These are phyloP conservation scores for Talaromyces funiculosus DNA, from an alignment of 2,329 filamentous ascomycete species.

Conservation along the genomic window DNA sequence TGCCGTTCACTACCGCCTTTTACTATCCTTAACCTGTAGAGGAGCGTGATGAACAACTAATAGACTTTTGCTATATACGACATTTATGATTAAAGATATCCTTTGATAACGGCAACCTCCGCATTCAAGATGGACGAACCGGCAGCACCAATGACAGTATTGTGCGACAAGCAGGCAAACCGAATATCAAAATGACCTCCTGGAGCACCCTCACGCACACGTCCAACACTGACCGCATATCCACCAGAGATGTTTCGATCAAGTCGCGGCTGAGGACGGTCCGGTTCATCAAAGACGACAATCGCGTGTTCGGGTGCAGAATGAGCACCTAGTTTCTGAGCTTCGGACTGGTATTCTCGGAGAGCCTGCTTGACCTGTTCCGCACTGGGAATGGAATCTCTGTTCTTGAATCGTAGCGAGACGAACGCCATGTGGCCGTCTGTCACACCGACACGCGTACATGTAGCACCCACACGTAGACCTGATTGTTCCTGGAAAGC, in stretches of 20 bases:
- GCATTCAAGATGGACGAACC: conserved; percentile 93
- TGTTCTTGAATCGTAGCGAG: conserved; percentile 71
- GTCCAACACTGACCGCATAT: conserved; percentile 38
- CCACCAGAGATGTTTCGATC: conserved; percentile 70
- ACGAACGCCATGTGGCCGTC: conserved; percentile 97
- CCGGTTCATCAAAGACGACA: conserved; percentile 79
- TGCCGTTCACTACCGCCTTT: conserved; percentile 3
- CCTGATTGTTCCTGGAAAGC: conserved; percentile 69
- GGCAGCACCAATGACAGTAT: conserved; percentile 90
- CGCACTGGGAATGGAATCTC: conserved; percentile 62
- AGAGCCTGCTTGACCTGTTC: conserved; percentile 74
- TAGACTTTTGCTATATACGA: not conserved
- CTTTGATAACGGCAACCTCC: conserved; percentile 85
- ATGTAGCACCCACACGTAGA: conserved; percentile 76
- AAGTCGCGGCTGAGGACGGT: conserved; percentile 84
- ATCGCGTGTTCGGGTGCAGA: conserved; percentile 80
- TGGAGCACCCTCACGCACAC: conserved; percentile 61
- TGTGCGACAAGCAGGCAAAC: conserved; percentile 89
- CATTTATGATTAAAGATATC: conserved; percentile 46
- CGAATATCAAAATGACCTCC: conserved; percentile 89
- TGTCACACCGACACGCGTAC: conserved; percentile 89
- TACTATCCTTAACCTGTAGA: not conserved
- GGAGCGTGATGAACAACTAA: too few species aligned
- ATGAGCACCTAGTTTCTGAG: conserved; percentile 74
- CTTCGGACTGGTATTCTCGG: conserved; percentile 75